These are phyloP conservation scores for Tylopilus balloui DNA, from an alignment of 768 basidiomycete genomes.

Conservation along the genomic window DNA sequence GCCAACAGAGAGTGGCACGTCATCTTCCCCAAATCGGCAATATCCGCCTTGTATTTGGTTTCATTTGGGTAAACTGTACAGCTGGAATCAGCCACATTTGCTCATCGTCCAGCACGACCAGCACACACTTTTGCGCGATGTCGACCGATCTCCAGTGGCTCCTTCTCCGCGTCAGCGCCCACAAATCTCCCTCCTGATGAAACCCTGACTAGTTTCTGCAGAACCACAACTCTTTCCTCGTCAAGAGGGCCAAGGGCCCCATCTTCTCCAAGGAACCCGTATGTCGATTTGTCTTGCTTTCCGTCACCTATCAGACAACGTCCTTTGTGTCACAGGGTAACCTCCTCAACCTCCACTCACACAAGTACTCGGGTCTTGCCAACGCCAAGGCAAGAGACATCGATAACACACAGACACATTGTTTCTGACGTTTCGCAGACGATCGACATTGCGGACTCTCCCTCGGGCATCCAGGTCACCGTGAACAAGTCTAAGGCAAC, in stretches of 20 bases:
- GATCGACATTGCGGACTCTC: constrained; percentile 56
- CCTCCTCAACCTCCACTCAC: constrained; percentile 83
- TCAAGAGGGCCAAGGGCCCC: constrained; percentile 74
- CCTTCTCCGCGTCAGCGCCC: constrained; percentile 69
- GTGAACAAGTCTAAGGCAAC: constrained; percentile 63
- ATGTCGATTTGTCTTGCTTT: constrained; percentile 27
- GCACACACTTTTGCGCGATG: constrained; percentile 47
- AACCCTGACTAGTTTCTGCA: constrained; percentile 29
- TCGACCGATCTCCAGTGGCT: constrained; percentile 92
- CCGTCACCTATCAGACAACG: constrained; percentile 3
- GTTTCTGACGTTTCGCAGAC: constrained; percentile 41
- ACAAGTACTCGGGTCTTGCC: constrained; percentile 86
- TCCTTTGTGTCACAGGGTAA: constrained; percentile 54
- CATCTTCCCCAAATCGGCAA: not conserved
- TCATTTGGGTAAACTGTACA: constrained; percentile 32
- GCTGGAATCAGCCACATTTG: constrained; percentile 30
- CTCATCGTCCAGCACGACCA: constrained; percentile 16
- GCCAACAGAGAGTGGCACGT: too few species aligned
- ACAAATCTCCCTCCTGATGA: not conserved
- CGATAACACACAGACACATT: not conserved
- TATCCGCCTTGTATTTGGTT: constrained; percentile 13
- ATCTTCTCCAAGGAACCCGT: constrained; percentile 84
- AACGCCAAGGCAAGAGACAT: constrained; percentile 62
- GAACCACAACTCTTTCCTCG: constrained; percentile 83
- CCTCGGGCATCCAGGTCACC: constrained; percentile 53